Percentiles rank a stretch among this genome's conserved stretches.
Evolutionary conservation across 345 rosid genomes (phyloP).

Genomic region (Clausena lansium): DNA sequence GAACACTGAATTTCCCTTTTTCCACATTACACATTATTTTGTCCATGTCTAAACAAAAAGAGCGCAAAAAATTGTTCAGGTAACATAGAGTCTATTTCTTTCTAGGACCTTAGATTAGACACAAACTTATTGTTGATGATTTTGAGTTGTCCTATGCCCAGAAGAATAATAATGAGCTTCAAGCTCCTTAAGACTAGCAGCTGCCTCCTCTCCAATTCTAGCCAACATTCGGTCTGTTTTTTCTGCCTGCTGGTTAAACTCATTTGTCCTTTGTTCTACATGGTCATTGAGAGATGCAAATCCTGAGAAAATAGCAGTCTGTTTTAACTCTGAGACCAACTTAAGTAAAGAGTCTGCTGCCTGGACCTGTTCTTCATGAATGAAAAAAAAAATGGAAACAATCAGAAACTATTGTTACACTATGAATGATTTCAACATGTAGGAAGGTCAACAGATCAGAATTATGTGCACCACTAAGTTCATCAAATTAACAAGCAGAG

Average conservation of each 20-base stretch:
- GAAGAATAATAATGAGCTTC: slow-evolving; percentile 83
- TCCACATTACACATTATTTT: neutral
- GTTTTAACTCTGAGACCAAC: slow-evolving; percentile 84
- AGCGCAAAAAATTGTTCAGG: slow-evolving; percentile 26
- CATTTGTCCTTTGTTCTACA: slow-evolving; percentile 68
- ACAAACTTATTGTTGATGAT: slow-evolving; percentile 7
- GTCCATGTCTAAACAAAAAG: neutral
- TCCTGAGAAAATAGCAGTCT: slow-evolving; percentile 85
- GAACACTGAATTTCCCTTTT: neutral
- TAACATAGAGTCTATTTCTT: neutral
- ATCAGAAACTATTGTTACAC: neutral
- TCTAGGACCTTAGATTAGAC: neutral
- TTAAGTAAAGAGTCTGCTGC: slow-evolving; percentile 88
- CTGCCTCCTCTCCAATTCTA: slow-evolving; percentile 74
- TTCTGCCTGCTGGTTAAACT: slow-evolving; percentile 63
- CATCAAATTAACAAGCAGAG: neutral
- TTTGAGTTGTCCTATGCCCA: slow-evolving; percentile 39
- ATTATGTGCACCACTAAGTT: neutral
- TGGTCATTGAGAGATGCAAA: slow-evolving; percentile 91
- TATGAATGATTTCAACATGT: neutral
- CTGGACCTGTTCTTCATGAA: slow-evolving; percentile 54
- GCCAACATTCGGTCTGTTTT: slow-evolving; percentile 63
- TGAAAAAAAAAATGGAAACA: neutral
- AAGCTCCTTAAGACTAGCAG: slow-evolving; percentile 85
- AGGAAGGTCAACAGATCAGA: neutral